phyloP scores from a whole-genome alignment of 805 yeast species.

The Ogataea ramenticola region DNA sequence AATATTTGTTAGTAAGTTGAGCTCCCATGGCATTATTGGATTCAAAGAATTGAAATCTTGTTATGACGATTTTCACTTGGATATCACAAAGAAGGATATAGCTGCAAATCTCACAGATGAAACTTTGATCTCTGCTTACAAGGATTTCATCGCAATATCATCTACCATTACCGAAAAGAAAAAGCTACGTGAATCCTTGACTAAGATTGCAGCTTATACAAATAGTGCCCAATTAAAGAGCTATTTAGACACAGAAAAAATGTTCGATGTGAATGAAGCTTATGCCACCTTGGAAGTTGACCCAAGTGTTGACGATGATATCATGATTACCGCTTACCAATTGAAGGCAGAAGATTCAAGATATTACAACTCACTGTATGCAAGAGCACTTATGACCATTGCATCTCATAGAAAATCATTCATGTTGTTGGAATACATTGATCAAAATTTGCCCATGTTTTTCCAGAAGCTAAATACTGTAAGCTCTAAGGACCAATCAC shows the following conservation, averaged over 20 bases:
- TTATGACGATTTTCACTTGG: slow-evolving; percentile 22
- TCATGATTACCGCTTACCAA: slow-evolving; percentile 68
- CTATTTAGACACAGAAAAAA: slow-evolving; percentile 40
- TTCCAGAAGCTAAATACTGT: not conserved
- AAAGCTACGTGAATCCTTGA: slow-evolving; percentile 31
- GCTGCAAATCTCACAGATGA: slow-evolving; percentile 17
- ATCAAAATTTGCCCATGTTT: slow-evolving; percentile 32
- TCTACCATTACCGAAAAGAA: slow-evolving; percentile 16
- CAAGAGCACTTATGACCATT: slow-evolving; percentile 55
- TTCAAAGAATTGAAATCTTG: slow-evolving; percentile 31
- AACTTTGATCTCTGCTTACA: slow-evolving; percentile 20
- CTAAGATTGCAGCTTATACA: slow-evolving; percentile 31
- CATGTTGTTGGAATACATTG: slow-evolving; percentile 48
- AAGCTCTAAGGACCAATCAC: not conserved
- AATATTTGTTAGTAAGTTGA: slow-evolving; percentile 35
- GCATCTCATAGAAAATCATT: slow-evolving; percentile 54
- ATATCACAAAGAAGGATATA: slow-evolving; percentile 14
- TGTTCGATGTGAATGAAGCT: slow-evolving; percentile 39
- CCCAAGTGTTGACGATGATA: slow-evolving; percentile 55
- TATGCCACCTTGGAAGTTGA: slow-evolving; percentile 44
- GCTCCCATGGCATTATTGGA: slow-evolving; percentile 47
- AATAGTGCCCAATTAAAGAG: slow-evolving; percentile 27
- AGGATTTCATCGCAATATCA: slow-evolving; percentile 16
- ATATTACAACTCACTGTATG: slow-evolving; percentile 32
- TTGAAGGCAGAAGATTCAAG: slow-evolving; percentile 49